Percentiles rank a stretch among this genome's conserved stretches.
Evolutionary conservation across 1,284 basidiomycete species (phyloP).

Genomic region (Melampsora larici-populina): DNA sequence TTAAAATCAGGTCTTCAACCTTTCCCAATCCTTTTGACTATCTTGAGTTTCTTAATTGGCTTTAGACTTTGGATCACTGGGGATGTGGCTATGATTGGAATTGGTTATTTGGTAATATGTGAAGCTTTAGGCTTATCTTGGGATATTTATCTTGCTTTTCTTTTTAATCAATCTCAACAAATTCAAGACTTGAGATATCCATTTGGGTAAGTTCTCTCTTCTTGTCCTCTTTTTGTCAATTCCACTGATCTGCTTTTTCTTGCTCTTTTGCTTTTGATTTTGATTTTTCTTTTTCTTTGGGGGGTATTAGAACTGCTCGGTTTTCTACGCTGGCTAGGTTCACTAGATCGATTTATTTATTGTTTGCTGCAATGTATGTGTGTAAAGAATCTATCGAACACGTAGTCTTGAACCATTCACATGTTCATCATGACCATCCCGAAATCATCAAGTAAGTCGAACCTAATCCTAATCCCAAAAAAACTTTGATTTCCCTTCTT

Average conservation of each 20-base stretch:
- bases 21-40: too few species aligned
- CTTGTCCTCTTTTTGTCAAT: background rate
- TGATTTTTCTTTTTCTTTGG: background rate
- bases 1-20: too few species aligned
- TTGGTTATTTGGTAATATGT: too few species aligned
- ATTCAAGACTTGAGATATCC: constrained; percentile 56
- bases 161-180: too few species aligned
- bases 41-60: too few species aligned
- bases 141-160: too few species aligned
- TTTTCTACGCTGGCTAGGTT: constrained; percentile 76
- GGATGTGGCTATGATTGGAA: too few species aligned
- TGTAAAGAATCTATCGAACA: constrained; percentile 90
- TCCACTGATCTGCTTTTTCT: constrained; percentile 16
- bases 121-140: too few species aligned
- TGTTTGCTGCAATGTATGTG: constrained; percentile 86
- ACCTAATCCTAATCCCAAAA: too few species aligned
- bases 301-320: constrained; percentile 64
- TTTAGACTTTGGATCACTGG: too few species aligned
- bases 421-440: constrained; percentile 7
- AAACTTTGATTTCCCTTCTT: too few species aligned
- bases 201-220: constrained; percentile 68
- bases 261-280: constrained; percentile 13
- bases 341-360: constrained; percentile 79
- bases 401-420: constrained; percentile 59
- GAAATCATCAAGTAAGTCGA: background rate